Percentiles rank a stretch among this genome's conserved stretches.
Conservation (phyloP, 2,329 filamentous ascomycete species). For the Amauroascus verrucosus region DNA sequence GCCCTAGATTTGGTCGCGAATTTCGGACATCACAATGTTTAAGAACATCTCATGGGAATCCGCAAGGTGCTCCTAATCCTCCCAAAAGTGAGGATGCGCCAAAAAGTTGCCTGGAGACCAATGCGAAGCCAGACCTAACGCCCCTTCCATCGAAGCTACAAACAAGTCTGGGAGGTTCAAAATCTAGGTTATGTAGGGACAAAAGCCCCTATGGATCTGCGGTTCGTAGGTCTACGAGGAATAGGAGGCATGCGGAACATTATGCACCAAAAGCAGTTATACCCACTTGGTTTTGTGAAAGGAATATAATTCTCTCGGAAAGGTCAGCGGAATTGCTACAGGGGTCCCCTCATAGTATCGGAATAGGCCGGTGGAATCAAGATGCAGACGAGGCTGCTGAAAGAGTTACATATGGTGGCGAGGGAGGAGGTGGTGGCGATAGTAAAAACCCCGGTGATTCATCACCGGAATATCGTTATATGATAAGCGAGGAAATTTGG, state of each 20-base stretch:
- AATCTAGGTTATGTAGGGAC: conserved; percentile 18
- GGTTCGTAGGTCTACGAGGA: conserved; percentile 30
- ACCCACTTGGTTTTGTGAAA: conserved; percentile 32
- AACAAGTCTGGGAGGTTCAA: not conserved
- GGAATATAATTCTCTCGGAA: conserved; percentile 25
- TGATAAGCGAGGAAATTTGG: conserved; percentile 34
- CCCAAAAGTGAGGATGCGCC: not conserved
- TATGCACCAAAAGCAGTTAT: conserved; percentile 21
- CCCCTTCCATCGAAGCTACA: not conserved
- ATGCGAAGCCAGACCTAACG: not conserved
- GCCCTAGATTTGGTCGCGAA: conserved; percentile 12
- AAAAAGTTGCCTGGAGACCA: not conserved
- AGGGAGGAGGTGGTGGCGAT: conserved; percentile 20
- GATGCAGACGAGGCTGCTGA: conserved; percentile 16
- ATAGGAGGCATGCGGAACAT: conserved; percentile 22
- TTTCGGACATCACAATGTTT: conserved; percentile 7
- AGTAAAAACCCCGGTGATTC: conserved; percentile 14
- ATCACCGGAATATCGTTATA: conserved; percentile 11
- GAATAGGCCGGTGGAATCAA: conserved; percentile 20
- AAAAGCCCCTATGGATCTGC: conserved; percentile 32
- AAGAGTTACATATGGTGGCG: conserved; percentile 21
- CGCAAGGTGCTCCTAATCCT: not conserved
- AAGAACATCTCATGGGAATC: not conserved
- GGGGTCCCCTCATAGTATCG: conserved; percentile 20
- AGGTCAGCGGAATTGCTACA: conserved; percentile 12